Evolutionary conservation across 805 yeast genomes (phyloP).

Genomic region (Candida adriatica): DNA sequence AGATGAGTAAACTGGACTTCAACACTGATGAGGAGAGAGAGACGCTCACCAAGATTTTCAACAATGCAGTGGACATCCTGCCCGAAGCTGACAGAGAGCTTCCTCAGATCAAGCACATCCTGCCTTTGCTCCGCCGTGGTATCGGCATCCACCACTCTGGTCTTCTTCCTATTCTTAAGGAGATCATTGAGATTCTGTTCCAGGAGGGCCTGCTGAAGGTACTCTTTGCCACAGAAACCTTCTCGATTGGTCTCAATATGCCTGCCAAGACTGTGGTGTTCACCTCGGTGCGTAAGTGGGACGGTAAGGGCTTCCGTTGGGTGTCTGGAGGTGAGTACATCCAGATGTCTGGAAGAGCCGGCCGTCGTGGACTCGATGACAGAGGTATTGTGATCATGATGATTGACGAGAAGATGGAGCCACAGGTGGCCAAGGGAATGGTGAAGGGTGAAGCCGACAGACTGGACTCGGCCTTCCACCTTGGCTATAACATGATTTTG

Average conservation of each 20-base stretch:
- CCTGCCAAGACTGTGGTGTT: conserved; percentile 99
- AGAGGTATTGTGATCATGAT: conserved; percentile 98
- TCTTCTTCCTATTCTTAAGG: conserved; percentile 84
- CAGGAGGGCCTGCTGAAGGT: conserved; percentile 96
- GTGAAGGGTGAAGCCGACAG: conserved; percentile 98
- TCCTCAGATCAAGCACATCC: conserved; percentile 89
- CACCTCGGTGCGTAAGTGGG: conserved; percentile 97
- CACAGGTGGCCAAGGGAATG: conserved; percentile 98
- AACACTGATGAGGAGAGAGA: conserved; percentile 92
- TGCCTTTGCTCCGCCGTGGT: conserved; percentile 88
- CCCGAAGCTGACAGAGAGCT: conserved; percentile 89
- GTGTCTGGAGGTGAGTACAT: conserved; percentile 99
- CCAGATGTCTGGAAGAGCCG: conserved; percentile 99
- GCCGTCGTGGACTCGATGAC: conserved; percentile 98
- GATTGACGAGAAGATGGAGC: conserved; percentile 99
- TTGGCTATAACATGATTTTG: conserved; percentile 95
- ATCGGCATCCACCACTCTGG: conserved; percentile 99
- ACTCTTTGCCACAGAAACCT: conserved; percentile 95
- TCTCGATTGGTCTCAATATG: conserved; percentile 97
- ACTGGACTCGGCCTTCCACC: conserved; percentile 93
- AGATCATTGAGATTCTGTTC: conserved; percentile 90
- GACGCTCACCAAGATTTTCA: conserved; percentile 82
- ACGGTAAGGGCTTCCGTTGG: conserved; percentile 97
- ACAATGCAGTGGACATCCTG: conserved; percentile 79
- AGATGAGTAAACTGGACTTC: conserved; percentile 93